Conservation (phyloP, 306 rosid genomes). For the Calophaca sinica region DNA sequence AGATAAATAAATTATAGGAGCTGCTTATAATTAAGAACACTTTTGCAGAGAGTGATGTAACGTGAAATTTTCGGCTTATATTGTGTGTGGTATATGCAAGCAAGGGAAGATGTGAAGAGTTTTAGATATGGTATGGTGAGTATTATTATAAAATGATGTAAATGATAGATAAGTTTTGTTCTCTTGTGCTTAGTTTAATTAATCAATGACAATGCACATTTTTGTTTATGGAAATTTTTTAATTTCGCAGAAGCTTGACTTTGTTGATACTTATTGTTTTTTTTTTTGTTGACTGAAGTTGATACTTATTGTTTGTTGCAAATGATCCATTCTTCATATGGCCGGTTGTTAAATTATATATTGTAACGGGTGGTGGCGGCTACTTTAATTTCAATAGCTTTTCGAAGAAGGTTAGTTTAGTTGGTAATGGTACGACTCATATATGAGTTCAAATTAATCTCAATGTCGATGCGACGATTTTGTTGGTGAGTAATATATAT, state of each 20-base stretch:
- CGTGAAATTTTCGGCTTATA: slow-evolving; percentile 29
- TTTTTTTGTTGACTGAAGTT: too few relatives aligned
- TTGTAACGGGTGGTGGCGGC: background rate
- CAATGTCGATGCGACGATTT: too few relatives aligned
- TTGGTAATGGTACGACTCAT: too few relatives aligned
- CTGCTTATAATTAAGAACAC: background rate
- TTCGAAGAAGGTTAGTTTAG: too few relatives aligned
- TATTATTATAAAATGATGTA: too few relatives aligned
- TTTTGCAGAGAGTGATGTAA: background rate
- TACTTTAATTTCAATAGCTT: too few relatives aligned
- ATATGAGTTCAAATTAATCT: too few relatives aligned
- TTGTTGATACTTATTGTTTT: background rate
- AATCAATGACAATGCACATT: background rate
- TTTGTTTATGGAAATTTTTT: background rate
- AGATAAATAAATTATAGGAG: background rate
- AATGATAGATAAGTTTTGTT: background rate
- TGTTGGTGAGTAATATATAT: too few relatives aligned
- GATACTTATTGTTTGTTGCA: background rate
- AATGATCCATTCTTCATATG: background rate
- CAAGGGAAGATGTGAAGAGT: background rate
- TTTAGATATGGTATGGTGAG: background rate
- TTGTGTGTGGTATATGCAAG: background rate
- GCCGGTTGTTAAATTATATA: background rate
- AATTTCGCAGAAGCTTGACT: slow-evolving; percentile 21
- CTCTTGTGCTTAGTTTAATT: slow-evolving; percentile 19